Percentiles rank a stretch among this genome's conserved stretches.
Evolutionary conservation across 257 asterid species (phyloP).

Genomic region (Solanum pinnatisectum): DNA sequence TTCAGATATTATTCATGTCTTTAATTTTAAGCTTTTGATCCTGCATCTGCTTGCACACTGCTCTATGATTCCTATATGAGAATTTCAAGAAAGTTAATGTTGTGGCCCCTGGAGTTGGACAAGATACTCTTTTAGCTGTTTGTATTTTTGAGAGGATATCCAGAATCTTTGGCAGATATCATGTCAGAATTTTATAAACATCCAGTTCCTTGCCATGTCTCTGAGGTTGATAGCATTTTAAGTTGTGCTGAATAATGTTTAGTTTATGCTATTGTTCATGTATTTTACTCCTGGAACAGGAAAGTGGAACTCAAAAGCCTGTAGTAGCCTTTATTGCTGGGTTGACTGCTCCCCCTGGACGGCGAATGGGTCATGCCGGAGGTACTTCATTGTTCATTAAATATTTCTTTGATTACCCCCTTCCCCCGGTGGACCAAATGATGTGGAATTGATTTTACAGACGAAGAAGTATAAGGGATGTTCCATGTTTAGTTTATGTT

Average conservation of each 20-base stretch:
- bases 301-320: slow-evolving; percentile 86
- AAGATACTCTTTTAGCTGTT: not conserved
- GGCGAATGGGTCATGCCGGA: slow-evolving; percentile 99
- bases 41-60: not conserved
- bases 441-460: not conserved
- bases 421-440: not conserved
- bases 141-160: not conserved
- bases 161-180: not conserved
- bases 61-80: not conserved
- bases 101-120: not conserved
- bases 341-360: slow-evolving; percentile 96
- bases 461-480: not conserved
- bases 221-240: not conserved
- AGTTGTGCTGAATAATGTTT: not conserved
- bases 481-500: not conserved
- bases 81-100: not conserved
- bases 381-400: slow-evolving; percentile 29
- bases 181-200: not conserved
- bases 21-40: not conserved
- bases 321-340: slow-evolving; percentile 94
- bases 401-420: not conserved
- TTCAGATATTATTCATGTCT: fast-evolving
- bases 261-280: not conserved
- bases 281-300: slow-evolving; percentile 36
- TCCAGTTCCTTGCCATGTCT: not conserved